These are phyloP conservation scores for Cyclocybe cylindracea DNA, from an alignment of 768 basidiomycete genomes.

Conservation along the genomic window DNA sequence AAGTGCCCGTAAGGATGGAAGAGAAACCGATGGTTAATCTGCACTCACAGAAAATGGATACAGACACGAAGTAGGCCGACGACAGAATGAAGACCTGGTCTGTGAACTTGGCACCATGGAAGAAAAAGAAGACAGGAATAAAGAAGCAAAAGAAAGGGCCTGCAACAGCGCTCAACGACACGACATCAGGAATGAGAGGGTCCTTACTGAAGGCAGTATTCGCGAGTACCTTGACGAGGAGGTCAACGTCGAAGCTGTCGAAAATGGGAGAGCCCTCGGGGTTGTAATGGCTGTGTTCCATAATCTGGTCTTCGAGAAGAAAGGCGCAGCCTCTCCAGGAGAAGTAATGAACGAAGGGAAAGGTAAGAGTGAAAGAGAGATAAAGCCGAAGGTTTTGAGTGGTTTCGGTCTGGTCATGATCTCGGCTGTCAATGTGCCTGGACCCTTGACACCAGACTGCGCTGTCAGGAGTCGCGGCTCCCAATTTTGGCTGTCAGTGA, in stretches of 20 bases:
- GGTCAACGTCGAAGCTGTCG: conserved; percentile 75
- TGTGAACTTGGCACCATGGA: conserved; percentile 59
- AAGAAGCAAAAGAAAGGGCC: conserved; percentile 87
- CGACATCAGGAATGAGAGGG: conserved; percentile 3
- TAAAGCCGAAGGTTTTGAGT: background rate
- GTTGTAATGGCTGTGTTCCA: conserved; percentile 26
- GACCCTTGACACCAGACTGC: background rate
- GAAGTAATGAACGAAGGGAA: conserved; percentile 11
- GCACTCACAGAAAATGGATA: conserved; percentile 70
- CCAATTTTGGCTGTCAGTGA: too few relatives aligned
- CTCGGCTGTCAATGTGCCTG: background rate
- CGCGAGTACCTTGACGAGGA: conserved; percentile 74
- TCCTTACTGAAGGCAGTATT: conserved; percentile 78
- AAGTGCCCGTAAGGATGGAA: background rate
- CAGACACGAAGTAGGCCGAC: conserved; percentile 52
- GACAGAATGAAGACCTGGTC: conserved; percentile 55
- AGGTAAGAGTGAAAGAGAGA: background rate
- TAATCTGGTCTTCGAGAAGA: conserved; percentile 17
- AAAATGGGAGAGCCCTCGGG: conserved; percentile 53
- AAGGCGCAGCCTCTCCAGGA: conserved; percentile 31
- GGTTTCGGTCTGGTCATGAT: conserved; percentile 6
- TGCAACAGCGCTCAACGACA: conserved; percentile 26
- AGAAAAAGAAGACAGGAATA: conserved; percentile 75
- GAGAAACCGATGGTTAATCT: background rate
- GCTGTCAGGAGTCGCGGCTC: too few relatives aligned